Evolutionary conservation across 768 basidiomycete species (phyloP).

Genomic region (Sutorius australiensis): DNA sequence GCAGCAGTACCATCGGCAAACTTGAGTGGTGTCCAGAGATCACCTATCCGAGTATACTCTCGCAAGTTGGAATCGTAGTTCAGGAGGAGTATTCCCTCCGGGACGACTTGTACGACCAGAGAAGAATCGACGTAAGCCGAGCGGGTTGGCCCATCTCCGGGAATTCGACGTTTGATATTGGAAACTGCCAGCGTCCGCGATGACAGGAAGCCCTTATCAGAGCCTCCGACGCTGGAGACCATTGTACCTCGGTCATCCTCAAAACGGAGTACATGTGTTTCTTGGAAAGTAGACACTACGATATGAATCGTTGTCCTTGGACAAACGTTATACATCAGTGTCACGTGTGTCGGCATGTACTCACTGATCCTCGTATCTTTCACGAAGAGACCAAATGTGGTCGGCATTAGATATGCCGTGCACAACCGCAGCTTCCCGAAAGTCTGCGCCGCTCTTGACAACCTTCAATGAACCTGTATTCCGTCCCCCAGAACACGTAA

Average conservation of each 20-base stretch:
- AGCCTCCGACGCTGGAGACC: conserved; percentile 27
- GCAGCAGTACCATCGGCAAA: conserved; percentile 19
- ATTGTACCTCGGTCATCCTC: conserved; percentile 24
- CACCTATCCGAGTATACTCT: conserved; percentile 39
- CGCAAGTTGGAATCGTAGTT: conserved; percentile 48
- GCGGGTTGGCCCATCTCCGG: conserved; percentile 13
- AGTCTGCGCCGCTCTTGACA: conserved; percentile 78
- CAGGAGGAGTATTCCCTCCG: conserved; percentile 49
- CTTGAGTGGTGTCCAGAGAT: conserved; percentile 39
- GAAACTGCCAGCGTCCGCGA: conserved; percentile 61
- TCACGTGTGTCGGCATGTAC: conserved; percentile 18
- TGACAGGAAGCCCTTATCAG: conserved; percentile 48
- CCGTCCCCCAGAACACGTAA: conserved; percentile 81
- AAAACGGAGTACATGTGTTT: conserved; percentile 53
- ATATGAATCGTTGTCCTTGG: conserved; percentile 54
- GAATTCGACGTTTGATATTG: conserved; percentile 43
- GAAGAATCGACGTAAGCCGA: conserved; percentile 42
- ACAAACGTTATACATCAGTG: background rate
- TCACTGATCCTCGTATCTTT: conserved; percentile 46
- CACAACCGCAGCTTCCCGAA: conserved; percentile 58
- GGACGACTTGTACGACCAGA: conserved; percentile 72
- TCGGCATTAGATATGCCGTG: conserved; percentile 56
- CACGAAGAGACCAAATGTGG: conserved; percentile 58
- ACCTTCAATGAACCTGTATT: conserved; percentile 75
- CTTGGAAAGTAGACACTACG: conserved; percentile 55